phyloP scores from a whole-genome alignment of 2,329 filamentous ascomycete genomes.

The Fonsecaea multimorphosa region DNA sequence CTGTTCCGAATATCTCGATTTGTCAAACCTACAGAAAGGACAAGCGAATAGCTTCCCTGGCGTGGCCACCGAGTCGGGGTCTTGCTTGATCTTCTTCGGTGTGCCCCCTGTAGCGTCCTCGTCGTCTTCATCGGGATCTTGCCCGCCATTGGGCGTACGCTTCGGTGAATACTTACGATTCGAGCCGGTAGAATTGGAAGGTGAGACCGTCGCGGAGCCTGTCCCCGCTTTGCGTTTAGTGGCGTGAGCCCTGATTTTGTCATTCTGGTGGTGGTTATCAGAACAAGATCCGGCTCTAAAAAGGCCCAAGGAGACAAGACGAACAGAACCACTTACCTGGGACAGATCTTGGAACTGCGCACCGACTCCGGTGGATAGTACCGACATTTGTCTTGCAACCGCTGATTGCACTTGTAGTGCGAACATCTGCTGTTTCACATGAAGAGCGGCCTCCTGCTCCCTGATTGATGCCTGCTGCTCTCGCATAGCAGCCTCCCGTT shows the following conservation, averaged over 20 bases:
- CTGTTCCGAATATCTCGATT: conserved; percentile 35
- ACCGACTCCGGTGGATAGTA: conserved; percentile 29
- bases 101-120: conserved; percentile 34
- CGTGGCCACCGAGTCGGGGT: conserved; percentile 17
- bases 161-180: conserved; percentile 22
- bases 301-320: background rate
- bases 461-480: conserved; percentile 33
- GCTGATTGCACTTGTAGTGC: conserved; percentile 32
- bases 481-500: conserved; percentile 34
- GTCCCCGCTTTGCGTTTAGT: conserved; percentile 36
- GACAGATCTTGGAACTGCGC: conserved; percentile 32
- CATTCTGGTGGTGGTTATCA: conserved; percentile 11
- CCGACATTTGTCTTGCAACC: conserved; percentile 24
- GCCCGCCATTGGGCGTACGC: conserved; percentile 21
- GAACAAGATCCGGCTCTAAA: background rate
- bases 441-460: conserved; percentile 32
- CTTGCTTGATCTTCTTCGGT: conserved; percentile 37
- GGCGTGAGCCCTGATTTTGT: conserved; percentile 28
- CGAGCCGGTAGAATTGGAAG: conserved; percentile 23
- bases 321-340: conserved; percentile 17
- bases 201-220: conserved; percentile 14
- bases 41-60: conserved; percentile 36
- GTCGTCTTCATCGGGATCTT: conserved; percentile 30
- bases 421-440: conserved; percentile 31
- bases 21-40: conserved; percentile 37